Evolutionary conservation across 179 eudicot genomes (phyloP).

Genomic region (Nepenthes alata): DNA sequence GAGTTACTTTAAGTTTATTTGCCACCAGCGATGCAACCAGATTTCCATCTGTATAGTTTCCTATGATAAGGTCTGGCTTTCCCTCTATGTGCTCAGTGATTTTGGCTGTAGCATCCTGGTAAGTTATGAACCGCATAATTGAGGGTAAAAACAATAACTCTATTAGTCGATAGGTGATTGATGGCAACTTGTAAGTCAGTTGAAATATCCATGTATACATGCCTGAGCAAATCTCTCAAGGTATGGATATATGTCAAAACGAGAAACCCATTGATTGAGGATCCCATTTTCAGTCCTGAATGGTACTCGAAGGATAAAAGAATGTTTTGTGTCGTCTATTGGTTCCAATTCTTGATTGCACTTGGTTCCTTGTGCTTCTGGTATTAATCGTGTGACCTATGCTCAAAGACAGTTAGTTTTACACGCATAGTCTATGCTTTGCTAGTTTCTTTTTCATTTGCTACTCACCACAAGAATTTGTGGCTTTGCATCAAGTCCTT

Average conservation of each 20-base stretch:
- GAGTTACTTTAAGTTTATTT: conserved; percentile 37
- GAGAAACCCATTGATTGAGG: conserved; percentile 41
- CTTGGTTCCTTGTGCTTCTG: conserved; percentile 48
- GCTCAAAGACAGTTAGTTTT: conserved; percentile 5
- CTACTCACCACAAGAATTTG: conserved; percentile 48
- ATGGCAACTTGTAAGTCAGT: not conserved
- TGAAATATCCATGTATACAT: conserved; percentile 2
- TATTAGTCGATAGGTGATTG: not conserved
- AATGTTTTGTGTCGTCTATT: conserved; percentile 34
- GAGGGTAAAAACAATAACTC: not conserved
- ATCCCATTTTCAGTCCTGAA: conserved; percentile 35
- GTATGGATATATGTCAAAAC: conserved; percentile 47
- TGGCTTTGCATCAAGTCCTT: conserved; percentile 53
- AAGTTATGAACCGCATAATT: not conserved
- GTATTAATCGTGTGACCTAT: conserved; percentile 44
- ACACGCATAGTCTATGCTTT: not conserved
- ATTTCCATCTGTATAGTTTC: conserved; percentile 51
- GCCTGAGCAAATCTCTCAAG: conserved; percentile 42
- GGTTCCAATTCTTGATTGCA: conserved; percentile 39
- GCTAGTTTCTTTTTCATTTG: not conserved
- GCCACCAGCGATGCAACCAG: conserved; percentile 48
- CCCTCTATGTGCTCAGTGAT: conserved; percentile 33
- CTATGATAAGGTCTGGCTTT: conserved; percentile 41
- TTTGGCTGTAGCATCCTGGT: conserved; percentile 40
- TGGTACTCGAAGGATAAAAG: conserved; percentile 39